Evolutionary conservation across 73 alveolate genomes (phyloP), one percentile per base, ranked within the genome.

Genomic region (Stentor roeselii): DNA sequence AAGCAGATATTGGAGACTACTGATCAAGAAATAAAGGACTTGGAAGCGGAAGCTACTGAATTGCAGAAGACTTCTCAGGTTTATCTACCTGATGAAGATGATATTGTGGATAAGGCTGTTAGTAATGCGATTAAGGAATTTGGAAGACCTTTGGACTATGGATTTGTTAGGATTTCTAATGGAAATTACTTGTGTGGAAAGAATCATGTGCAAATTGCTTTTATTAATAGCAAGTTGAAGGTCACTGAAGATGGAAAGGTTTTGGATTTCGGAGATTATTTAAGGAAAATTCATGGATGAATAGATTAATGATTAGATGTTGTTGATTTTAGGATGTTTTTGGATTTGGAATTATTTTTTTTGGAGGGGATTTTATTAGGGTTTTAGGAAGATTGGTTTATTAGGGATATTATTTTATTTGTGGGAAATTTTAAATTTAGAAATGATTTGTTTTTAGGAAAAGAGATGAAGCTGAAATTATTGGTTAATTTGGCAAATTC

Each of bases 1-100:
- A 67, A 32, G 80, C n/a, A 67, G n/a, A n/a, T 67, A 27, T 30
- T 67, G 14, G 80, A 67, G 37, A 30, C n/a, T 67, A 67, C 80
- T 67, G n/a, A 21, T 27, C 27, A n/a, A 30, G 80, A 67, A 30
- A 67, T 67, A 67, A 32, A 67, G 34, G 37, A 32, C 37, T 32
- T 67, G 11, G 80, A 67, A 67, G 0, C 21, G 37, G 50, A 67
- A 32, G 80, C 80, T 27, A 32, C 37, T 67, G 37, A n/a, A 0
- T 36, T 21, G 14, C 80, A 67, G 34, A 50, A 50, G 6, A 11
- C 6, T 50, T 6, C 67, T 6, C 6, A 50, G 67, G 67, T 50
- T 50, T 50, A 50, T 50, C 6, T 21, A 50, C 67, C 67, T 11
- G 67, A 50, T 50, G 67, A 50, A 50, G 67, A 50, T 11, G 67